Percentiles rank a stretch among this genome's conserved stretches.
phyloP scores from a whole-genome alignment of 2,329 filamentous ascomycete genomes.

The Emericellopsis atlantica region DNA sequence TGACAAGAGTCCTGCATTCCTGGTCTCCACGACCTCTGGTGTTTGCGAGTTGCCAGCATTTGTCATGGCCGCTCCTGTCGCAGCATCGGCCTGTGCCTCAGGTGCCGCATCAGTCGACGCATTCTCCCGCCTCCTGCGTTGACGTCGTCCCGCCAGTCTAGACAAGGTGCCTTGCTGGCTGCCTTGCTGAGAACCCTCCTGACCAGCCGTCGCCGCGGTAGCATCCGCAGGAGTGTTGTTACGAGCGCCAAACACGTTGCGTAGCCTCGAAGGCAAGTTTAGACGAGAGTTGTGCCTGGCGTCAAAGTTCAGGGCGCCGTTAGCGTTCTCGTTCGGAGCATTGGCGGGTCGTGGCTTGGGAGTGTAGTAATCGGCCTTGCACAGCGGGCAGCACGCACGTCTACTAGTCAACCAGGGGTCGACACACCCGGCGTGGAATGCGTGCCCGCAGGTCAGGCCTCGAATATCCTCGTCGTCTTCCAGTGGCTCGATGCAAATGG shows the following conservation, averaged over 20 bases:
- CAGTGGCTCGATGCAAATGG: conserved; percentile 87
- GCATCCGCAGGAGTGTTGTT: background rate
- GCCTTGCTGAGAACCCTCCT: too few species aligned
- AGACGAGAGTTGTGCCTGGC: conserved; percentile 28
- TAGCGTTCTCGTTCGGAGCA: conserved; percentile 19
- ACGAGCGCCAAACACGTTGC: conserved; percentile 15
- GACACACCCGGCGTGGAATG: conserved; percentile 90
- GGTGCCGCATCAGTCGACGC: background rate
- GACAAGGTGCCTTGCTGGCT: too few species aligned
- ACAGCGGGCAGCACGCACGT: conserved; percentile 89
- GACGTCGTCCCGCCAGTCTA: background rate
- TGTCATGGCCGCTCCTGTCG: background rate
- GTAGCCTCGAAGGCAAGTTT: conserved; percentile 28
- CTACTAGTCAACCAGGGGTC: conserved; percentile 94
- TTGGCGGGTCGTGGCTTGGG: conserved; percentile 66
- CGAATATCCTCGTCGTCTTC: conserved; percentile 95
- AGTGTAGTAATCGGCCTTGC: conserved; percentile 95
- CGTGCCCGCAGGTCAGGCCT: conserved; percentile 90
- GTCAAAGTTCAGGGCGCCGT: conserved; percentile 10
- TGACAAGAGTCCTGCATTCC: conserved; percentile 12
- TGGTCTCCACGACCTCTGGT: conserved; percentile 4
- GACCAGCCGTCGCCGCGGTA: too few species aligned
- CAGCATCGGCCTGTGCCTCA: background rate
- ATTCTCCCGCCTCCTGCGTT: background rate
- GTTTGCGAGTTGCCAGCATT: background rate